These are phyloP conservation scores for Allantophomopsis cytisporea DNA, from an alignment of 2,329 filamentous ascomycete genomes.

Conservation along the genomic window DNA sequence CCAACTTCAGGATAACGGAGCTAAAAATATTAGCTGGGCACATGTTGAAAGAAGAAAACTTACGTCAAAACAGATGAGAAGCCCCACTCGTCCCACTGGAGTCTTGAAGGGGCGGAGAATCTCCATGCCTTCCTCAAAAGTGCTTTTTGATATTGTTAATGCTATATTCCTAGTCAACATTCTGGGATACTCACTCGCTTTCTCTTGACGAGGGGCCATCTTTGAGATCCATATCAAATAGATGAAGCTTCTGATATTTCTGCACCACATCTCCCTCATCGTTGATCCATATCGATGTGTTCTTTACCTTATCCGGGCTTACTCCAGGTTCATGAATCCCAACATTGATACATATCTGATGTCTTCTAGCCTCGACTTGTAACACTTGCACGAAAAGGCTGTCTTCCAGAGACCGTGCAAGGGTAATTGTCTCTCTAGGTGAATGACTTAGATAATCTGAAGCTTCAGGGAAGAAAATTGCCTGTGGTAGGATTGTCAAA, in stretches of 20 bases:
- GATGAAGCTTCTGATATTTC: slow-evolving; percentile 77
- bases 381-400: slow-evolving; percentile 23
- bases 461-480: too few relatives aligned
- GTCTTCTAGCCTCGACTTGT: slow-evolving; percentile 47
- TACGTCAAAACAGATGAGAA: slow-evolving; percentile 79
- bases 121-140: slow-evolving; percentile 49
- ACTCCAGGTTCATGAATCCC: slow-evolving; percentile 57
- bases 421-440: too few relatives aligned
- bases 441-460: too few relatives aligned
- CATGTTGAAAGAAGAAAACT: slow-evolving; percentile 15
- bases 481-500: too few relatives aligned
- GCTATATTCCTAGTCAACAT: background rate
- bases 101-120: slow-evolving; percentile 62
- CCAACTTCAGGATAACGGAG: background rate
- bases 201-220: slow-evolving; percentile 35
- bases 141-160: slow-evolving; percentile 35
- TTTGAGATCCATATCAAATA: slow-evolving; percentile 58
- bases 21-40: background rate
- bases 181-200: slow-evolving; percentile 40
- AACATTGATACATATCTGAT: slow-evolving; percentile 64
- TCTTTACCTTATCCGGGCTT: slow-evolving; percentile 33
- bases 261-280: slow-evolving; percentile 38
- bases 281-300: slow-evolving; percentile 55
- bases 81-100: slow-evolving; percentile 59
- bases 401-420: background rate